Base-by-base conservation (phyloP, 1,284 basidiomycete species). In the Vanrija sp. region DNA sequence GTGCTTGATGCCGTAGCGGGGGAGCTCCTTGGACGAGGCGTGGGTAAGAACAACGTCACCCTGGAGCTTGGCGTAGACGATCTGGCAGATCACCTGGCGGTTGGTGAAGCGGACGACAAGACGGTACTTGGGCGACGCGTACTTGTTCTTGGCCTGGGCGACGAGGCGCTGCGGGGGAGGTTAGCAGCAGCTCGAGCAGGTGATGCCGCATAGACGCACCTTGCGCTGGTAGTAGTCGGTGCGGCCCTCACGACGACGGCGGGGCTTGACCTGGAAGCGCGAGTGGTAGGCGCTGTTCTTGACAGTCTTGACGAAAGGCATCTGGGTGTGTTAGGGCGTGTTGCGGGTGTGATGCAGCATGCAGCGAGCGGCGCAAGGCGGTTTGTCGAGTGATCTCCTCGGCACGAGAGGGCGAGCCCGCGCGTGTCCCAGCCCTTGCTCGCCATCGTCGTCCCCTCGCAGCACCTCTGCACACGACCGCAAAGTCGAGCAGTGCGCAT, bases 141-240 rank as follows among this genome's bases (percentile, higher is more conserved):
- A 98, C 83, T 98, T 98, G 87, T 98, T 98, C 85, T 98, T 99
- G 64, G 95, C 93, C 84, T 99, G 96, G 56, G 89, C 85, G 64
- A 97, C 85, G 54, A 98, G 84, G 68, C 92, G 87, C 82, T 96
- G 95, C 69, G 95, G 89, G 12, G 31, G 27, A 27, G 41, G 39
- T 20, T 23, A 22, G 37, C 6, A 39, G 3, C 1, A 6, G 1
- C 7, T 19, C 2, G 5, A 1, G 37, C 6, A 4, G 18, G 5
- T 1, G n/a, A 0, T 19, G 2, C 6, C 16, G 37, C 37, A 19
- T 18, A 38, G 16, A 39, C 16, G 31, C 31, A 39, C 37, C 37
- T n/a, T 95, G 69, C 95, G 89, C 57, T 95, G 95, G 75, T 98
- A 96, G 85, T 98, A 98, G 78, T 98, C 96, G 66, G 96, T 99